Evolutionary conservation across 768 basidiomycete genomes (phyloP).

Genomic region (Tylopilus subfusipes): DNA sequence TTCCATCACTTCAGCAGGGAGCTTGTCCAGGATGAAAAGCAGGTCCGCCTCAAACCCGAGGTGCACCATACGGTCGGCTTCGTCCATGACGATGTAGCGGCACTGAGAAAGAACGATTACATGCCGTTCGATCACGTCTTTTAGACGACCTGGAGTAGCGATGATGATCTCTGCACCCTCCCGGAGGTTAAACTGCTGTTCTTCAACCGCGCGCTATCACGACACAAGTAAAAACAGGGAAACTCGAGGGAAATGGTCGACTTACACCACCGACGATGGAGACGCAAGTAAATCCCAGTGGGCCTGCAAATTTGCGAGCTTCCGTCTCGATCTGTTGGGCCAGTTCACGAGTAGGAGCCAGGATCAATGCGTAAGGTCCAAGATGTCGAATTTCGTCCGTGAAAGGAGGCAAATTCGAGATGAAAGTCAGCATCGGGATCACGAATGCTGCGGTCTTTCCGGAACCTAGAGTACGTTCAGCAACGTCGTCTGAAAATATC

Average conservation of each 20-base stretch:
- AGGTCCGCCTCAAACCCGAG: slow-evolving; percentile 95
- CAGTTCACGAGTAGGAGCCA: slow-evolving; percentile 97
- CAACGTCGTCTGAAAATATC: not conserved
- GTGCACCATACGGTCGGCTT: slow-evolving; percentile 98
- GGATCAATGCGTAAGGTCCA: slow-evolving; percentile 89
- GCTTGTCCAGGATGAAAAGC: slow-evolving; percentile 89
- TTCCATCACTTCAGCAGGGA: slow-evolving; percentile 84
- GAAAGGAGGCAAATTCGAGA: slow-evolving; percentile 78
- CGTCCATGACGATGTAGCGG: slow-evolving; percentile 99
- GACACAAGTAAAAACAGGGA: slow-evolving; percentile 12
- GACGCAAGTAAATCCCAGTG: slow-evolving; percentile 89
- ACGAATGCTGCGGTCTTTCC: slow-evolving; percentile 99
- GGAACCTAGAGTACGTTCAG: slow-evolving; percentile 58
- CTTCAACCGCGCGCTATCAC: slow-evolving; percentile 81
- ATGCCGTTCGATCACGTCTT: slow-evolving; percentile 95
- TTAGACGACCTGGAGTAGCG: slow-evolving; percentile 96
- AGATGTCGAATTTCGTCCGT: slow-evolving; percentile 91
- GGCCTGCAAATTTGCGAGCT: slow-evolving; percentile 85
- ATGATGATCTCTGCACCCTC: slow-evolving; percentile 99
- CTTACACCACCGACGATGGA: slow-evolving; percentile 95
- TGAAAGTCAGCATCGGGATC: slow-evolving; percentile 96
- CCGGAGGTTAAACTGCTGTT: slow-evolving; percentile 97
- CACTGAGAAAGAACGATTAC: slow-evolving; percentile 96
- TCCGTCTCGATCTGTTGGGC: slow-evolving; percentile 97
- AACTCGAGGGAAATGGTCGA: not conserved